phyloP scores from a whole-genome alignment of 2,329 filamentous ascomycete genomes.

The Cladosporium sp. region DNA sequence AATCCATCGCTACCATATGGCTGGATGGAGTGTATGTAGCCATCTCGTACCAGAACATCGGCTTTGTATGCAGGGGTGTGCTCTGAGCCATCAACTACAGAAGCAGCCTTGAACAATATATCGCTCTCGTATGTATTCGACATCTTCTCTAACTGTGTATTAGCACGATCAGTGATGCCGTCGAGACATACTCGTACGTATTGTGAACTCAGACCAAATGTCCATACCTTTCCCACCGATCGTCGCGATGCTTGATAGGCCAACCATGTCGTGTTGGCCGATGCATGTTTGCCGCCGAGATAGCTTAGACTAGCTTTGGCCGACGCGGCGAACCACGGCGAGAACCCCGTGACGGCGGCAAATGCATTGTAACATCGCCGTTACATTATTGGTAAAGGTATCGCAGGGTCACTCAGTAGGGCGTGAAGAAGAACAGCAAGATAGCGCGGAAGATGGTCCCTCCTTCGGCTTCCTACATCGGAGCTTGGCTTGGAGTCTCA shows the following conservation, averaged over 20 bases:
- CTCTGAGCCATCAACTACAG: conserved; percentile 33
- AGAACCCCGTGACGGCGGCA: background rate
- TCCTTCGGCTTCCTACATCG: background rate
- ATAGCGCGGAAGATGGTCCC: background rate
- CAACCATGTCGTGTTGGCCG: background rate
- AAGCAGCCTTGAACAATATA: conserved; percentile 29
- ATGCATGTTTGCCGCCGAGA: background rate
- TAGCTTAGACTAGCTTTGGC: conserved; percentile 2
- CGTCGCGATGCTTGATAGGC: background rate
- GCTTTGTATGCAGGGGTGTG: conserved; percentile 27
- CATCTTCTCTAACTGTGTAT: background rate
- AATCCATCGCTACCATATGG: background rate
- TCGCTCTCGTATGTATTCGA: background rate
- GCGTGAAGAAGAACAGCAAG: background rate
- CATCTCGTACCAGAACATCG: conserved; percentile 27
- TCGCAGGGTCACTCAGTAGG: background rate
- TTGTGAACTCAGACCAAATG: background rate
- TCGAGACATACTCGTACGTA: background rate
- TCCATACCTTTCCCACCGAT: background rate
- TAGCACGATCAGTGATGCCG: background rate
- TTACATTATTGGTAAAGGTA: background rate
- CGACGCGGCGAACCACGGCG: background rate
- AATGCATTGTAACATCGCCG: background rate
- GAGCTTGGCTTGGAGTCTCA: conserved; percentile 2
- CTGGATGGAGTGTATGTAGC: conserved; percentile 26